A percentile compares a stretch with the other conserved stretches of the same genome.
These are phyloP conservation scores for Eucalyptus curtisii DNA, from an alignment of 345 rosid species.

Conservation along the genomic window DNA sequence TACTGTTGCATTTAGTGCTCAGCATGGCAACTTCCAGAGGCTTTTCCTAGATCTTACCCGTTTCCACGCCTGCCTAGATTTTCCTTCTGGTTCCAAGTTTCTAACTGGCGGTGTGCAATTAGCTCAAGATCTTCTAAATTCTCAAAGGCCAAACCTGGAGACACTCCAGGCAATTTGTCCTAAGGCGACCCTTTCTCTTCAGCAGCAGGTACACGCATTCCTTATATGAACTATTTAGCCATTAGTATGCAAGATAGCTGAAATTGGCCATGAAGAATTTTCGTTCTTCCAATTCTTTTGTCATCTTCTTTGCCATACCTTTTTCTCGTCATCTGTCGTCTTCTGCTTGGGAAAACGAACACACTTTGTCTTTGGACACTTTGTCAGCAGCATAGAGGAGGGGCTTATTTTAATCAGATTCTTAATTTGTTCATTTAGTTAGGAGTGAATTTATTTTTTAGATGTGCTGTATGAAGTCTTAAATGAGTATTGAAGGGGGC, in stretches of 20 bases:
- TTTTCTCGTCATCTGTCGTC: not conserved
- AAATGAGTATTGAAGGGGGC: not conserved
- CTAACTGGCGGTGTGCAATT: constrained; percentile 43
- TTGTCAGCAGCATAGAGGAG: not conserved
- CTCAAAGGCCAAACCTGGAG: constrained; percentile 44
- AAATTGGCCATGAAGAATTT: not conserved
- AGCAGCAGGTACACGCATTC: constrained; percentile 66
- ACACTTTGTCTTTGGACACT: not conserved
- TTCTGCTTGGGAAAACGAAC: not conserved
- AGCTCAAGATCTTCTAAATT: constrained; percentile 51
- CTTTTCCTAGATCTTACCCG: constrained; percentile 70
- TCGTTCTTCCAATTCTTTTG: not conserved
- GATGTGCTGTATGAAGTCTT: not conserved
- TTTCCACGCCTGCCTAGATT: constrained; percentile 55
- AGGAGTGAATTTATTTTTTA: not conserved
- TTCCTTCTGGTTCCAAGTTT: constrained; percentile 68
- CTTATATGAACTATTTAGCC: not conserved
- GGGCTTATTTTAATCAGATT: not conserved
- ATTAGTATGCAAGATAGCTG: not conserved
- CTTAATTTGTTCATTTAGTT: not conserved
- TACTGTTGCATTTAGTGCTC: constrained; percentile 67
- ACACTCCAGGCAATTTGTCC: constrained; percentile 59
- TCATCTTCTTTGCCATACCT: not conserved
- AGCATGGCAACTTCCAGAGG: constrained; percentile 77
- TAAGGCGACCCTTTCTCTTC: constrained; percentile 51